phyloP scores from a whole-genome alignment of 805 yeast species.

The Alloascoidea hylecoeti region DNA sequence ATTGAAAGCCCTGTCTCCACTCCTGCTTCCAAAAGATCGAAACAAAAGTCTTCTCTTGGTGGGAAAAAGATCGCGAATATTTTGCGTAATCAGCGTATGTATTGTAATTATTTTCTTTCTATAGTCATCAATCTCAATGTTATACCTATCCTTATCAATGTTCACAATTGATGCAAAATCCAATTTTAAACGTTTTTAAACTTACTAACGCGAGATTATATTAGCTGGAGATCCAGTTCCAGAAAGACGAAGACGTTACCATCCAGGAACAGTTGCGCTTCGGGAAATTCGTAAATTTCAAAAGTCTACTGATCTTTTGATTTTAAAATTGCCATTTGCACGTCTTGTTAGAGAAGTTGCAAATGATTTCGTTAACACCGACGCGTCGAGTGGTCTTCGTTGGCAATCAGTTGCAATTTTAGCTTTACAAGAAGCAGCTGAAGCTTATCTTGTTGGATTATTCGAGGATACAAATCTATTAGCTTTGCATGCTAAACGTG shows the following conservation, averaged over 20 bases:
- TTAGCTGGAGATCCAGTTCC: constrained; percentile 3
- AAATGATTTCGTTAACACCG: constrained; percentile 28
- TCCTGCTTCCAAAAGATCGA: too few species aligned
- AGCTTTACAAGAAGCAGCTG: constrained; percentile 74
- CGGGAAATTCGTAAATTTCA: constrained; percentile 59
- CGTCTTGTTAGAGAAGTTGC: constrained; percentile 65
- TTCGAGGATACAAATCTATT: constrained; percentile 67
- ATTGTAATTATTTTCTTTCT: too few species aligned
- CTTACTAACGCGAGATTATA: too few species aligned
- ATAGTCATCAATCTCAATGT: too few species aligned
- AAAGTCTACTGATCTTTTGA: constrained; percentile 48
- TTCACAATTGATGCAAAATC: too few species aligned
- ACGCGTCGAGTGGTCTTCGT: constrained; percentile 32
- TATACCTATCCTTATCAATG: too few species aligned
- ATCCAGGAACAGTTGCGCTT: constrained; percentile 54
- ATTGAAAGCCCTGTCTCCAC: too few species aligned
- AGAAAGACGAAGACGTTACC: constrained; percentile 26
- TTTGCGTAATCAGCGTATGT: neutral
- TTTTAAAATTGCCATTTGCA: constrained; percentile 67
- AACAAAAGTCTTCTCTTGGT: too few species aligned
- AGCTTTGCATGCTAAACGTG: constrained; percentile 70
- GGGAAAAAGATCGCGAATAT: too few species aligned
- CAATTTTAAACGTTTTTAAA: too few species aligned
- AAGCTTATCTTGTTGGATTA: constrained; percentile 59
- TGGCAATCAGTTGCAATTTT: constrained; percentile 73